Percentiles rank a stretch among this genome's conserved stretches.
Evolutionary conservation across 2,329 filamentous ascomycete genomes (phyloP).

Genomic region (Aureobasidium sp.): DNA sequence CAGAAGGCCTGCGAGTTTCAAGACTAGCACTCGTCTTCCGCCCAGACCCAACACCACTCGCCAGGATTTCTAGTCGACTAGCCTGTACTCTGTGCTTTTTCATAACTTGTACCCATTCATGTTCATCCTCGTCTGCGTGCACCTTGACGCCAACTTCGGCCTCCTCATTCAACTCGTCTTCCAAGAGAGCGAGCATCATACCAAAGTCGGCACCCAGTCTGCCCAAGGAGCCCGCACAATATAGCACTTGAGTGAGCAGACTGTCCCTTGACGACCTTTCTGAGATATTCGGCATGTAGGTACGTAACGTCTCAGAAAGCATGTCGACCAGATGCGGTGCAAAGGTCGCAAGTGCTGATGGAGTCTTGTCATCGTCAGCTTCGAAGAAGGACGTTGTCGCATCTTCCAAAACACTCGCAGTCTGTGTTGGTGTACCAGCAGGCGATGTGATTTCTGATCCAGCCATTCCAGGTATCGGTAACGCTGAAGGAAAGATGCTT

Average conservation of each 20-base stretch:
- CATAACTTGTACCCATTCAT: constrained; percentile 83
- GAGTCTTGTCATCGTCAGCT: constrained; percentile 29
- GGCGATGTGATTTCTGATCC: constrained; percentile 2
- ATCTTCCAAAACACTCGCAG: background rate
- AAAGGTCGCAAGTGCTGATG: constrained; percentile 74
- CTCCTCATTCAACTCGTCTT: constrained; percentile 39
- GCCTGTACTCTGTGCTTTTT: constrained; percentile 81
- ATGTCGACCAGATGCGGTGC: constrained; percentile 76
- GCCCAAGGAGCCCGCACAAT: constrained; percentile 85
- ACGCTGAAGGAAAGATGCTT: constrained; percentile 68
- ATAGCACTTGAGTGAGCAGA: constrained; percentile 83
- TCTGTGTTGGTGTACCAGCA: background rate
- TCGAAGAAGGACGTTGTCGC: background rate
- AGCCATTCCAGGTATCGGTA: constrained; percentile 32
- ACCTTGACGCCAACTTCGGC: constrained; percentile 60
- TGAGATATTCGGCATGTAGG: constrained; percentile 73
- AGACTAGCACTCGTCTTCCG: constrained; percentile 20
- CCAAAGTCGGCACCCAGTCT: constrained; percentile 89
- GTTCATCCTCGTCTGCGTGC: constrained; percentile 46
- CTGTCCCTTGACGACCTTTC: constrained; percentile 79
- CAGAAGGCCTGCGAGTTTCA: constrained; percentile 11
- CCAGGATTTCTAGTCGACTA: constrained; percentile 59
- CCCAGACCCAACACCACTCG: constrained; percentile 35
- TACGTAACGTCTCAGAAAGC: constrained; percentile 66
- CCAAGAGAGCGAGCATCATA: constrained; percentile 65